Evolutionary conservation across 1,139 yeast species (phyloP).

Genomic region (Arxiozyma bovina): DNA sequence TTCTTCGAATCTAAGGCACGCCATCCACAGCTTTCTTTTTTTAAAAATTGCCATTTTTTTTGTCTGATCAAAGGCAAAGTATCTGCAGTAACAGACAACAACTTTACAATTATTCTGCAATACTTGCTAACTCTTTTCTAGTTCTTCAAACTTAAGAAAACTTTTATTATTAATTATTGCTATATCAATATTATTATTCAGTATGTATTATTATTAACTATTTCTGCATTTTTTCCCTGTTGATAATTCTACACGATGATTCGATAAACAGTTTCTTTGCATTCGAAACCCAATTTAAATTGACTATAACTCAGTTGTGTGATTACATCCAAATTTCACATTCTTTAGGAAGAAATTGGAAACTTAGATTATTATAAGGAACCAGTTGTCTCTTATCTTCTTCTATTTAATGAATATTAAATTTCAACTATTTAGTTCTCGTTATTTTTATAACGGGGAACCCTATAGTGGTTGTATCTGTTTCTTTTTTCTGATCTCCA

Average conservation of each 20-base stretch:
- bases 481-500: too few species aligned
- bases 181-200: not conserved
- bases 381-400: too few species aligned
- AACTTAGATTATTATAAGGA: not conserved
- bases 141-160: not conserved
- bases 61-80: not conserved
- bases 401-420: too few species aligned
- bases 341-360: not conserved
- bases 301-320: not conserved
- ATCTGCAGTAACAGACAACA: not conserved
- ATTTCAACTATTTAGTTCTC: too few species aligned
- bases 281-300: not conserved
- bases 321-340: not conserved
- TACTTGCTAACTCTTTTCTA: not conserved
- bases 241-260: not conserved
- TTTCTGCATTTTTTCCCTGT: too few species aligned
- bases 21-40: not conserved
- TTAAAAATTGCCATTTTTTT: not conserved
- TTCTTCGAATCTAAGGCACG: not conserved
- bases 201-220: not conserved
- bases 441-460: too few species aligned
- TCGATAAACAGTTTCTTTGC: not conserved
- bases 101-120: not conserved
- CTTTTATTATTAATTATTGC: not conserved
- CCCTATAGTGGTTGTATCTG: not conserved